Base-by-base conservation (phyloP, 176 grass and related monocot species). In the Eragrostis nindensis region DNA sequence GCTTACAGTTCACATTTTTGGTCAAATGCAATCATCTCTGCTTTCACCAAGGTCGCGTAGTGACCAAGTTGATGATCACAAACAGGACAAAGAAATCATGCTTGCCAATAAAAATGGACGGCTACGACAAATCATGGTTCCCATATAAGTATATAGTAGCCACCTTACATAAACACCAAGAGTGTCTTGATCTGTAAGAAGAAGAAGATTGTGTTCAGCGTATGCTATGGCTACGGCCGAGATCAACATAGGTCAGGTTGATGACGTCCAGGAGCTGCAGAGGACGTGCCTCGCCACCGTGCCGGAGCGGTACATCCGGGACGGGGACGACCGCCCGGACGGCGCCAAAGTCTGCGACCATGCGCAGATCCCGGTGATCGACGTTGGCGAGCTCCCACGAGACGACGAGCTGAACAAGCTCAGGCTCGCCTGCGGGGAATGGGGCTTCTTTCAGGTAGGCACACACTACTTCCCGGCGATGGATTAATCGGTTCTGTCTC, bases 381-480 rank as follows among this genome's bases (percentile, higher is more conserved):
- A 98, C 79, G 64, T 86, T 67, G 80, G 66, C 26, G 90, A 84
- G 78, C 85, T 93, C 66, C 71, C 19, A 6, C 43, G 55, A 49
- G 66, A 14, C 55, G 62, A 59, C 68, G 90, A 95, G 86, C 78
- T 93, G 42, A 11, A 8, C 12, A 95, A 69, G 62, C 81, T 93
- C 54, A 68, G 75, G 19, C 32, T 62, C 8, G 90, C 96, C 67
- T 95, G 96, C 84, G 29, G 91, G 73, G 88, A 98, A 42, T 95
- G 92, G 92, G 92, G 96, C 7, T 98, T 98, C 84, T 98, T 95
- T 71, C 90, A 95, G 92, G 91, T 86, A 25, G 2, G 32, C 4
- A 36, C 32, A 36, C 4, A 4, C 32, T 36, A 36, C 32, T 36
- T 36, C 32, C 32, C 32, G 16, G 41, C 3, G 5, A 13, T 29